Evolutionary conservation across 228 moss, liverwort and hornwort genomes (phyloP).

Genomic region (Sphagnum fallax): DNA sequence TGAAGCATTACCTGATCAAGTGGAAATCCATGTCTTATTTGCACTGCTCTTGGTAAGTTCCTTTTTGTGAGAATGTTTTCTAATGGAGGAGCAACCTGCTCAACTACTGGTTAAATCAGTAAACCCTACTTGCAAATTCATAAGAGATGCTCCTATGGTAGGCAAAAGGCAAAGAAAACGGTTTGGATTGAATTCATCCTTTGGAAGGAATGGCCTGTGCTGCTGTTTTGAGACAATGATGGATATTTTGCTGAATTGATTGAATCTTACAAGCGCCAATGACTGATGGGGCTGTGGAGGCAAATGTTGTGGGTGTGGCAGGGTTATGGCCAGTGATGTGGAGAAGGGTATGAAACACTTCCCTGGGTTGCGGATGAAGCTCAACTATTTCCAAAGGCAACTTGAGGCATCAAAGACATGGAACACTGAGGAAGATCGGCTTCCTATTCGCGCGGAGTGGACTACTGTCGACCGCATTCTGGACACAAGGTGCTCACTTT

Average conservation of each 20-base stretch:
- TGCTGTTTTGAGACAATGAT: too few species aligned
- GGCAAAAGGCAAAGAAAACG: too few species aligned
- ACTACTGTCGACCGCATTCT: constrained; percentile 98
- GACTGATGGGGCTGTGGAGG: too few species aligned
- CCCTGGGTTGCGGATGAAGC: constrained; percentile 85
- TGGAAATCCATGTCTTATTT: constrained; percentile 92
- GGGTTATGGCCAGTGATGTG: constrained; percentile 84
- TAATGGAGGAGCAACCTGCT: too few species aligned
- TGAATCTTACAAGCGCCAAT: too few species aligned
- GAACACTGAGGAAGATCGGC: constrained; percentile 93
- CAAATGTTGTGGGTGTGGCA: constrained; percentile 10
- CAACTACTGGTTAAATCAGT: too few species aligned
- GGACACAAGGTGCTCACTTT: constrained; percentile 56
- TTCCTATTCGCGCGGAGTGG: constrained; percentile 95
- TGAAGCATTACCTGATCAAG: constrained; percentile 96
- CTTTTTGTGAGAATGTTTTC: background rate
- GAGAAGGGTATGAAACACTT: constrained; percentile 96
- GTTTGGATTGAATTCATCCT: too few species aligned
- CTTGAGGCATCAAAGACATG: constrained; percentile 74
- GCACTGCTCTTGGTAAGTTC: constrained; percentile 85
- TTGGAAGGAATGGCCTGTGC: too few species aligned
- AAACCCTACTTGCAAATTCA: too few species aligned
- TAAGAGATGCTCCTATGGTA: too few species aligned
- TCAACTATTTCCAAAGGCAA: constrained; percentile 80
- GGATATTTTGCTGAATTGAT: too few species aligned